phyloP scores from a whole-genome alignment of 2,329 filamentous ascomycete genomes.

The Ceratocystis variospora region DNA sequence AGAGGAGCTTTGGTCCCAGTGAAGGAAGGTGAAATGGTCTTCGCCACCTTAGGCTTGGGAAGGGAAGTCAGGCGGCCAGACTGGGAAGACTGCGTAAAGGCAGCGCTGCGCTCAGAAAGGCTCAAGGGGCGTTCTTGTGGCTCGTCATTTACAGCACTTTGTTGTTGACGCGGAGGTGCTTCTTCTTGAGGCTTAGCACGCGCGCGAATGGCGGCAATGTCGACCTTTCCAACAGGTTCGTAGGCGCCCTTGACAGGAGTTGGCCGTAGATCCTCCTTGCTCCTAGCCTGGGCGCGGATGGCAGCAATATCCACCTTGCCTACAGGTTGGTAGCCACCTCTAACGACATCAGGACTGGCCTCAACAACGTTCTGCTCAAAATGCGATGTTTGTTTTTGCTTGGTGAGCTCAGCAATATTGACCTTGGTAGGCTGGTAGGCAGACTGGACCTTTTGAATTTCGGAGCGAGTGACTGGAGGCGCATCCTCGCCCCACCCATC shows the following conservation, averaged over 20 bases:
- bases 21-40: constrained; percentile 74
- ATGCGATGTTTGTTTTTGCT: constrained; percentile 37
- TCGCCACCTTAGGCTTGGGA: constrained; percentile 83
- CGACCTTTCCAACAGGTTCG: constrained; percentile 89
- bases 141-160: constrained; percentile 23
- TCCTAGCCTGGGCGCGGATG: constrained; percentile 62
- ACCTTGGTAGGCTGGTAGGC: constrained; percentile 95
- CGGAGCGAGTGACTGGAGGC: constrained; percentile 71
- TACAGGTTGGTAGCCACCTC: constrained; percentile 78
- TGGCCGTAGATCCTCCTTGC: constrained; percentile 62
- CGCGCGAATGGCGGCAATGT: constrained; percentile 85
- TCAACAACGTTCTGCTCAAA: constrained; percentile 31
- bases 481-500: constrained; percentile 95
- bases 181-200: constrained; percentile 46
- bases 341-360: constrained; percentile 50
- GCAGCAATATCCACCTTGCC: constrained; percentile 97
- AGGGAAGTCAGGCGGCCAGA: constrained; percentile 73
- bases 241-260: constrained; percentile 82
- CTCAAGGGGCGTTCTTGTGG: constrained; percentile 37
- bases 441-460: constrained; percentile 81
- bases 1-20: constrained; percentile 79
- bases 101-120: constrained; percentile 61
- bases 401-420: constrained; percentile 73
- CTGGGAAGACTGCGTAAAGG: constrained; percentile 46
- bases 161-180: constrained; percentile 24